These are phyloP conservation scores for Basidioascus undulatus DNA, from an alignment of 768 basidiomycete species.

Conservation along the genomic window DNA sequence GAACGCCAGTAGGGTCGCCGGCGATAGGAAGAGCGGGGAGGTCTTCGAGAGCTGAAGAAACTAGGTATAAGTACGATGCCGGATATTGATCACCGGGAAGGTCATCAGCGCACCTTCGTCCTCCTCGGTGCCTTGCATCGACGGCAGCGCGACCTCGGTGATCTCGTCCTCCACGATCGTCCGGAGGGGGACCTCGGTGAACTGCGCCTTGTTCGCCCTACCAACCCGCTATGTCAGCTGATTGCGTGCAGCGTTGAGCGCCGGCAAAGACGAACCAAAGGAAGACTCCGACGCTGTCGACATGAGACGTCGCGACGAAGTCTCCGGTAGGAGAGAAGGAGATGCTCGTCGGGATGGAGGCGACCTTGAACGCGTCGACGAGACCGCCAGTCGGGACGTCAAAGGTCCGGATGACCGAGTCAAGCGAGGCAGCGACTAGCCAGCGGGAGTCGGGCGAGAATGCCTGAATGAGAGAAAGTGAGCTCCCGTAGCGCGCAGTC, in stretches of 20 bases:
- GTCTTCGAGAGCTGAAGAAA: conserved; percentile 37
- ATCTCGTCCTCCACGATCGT: conserved; percentile 48
- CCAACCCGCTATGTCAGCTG: neutral
- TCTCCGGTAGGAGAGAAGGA: conserved; percentile 87
- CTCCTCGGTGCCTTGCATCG: conserved; percentile 55
- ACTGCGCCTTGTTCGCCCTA: conserved; percentile 34
- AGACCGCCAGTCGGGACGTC: conserved; percentile 80
- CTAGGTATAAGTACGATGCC: neutral
- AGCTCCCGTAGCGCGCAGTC: neutral
- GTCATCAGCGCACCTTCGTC: conserved; percentile 46
- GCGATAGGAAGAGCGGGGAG: conserved; percentile 38
- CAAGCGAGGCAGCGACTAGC: conserved; percentile 68
- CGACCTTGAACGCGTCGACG: conserved; percentile 74
- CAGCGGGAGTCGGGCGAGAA: conserved; percentile 91
- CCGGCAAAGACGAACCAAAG: conserved; percentile 41
- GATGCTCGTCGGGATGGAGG: conserved; percentile 67
- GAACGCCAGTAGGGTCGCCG: conserved; percentile 34
- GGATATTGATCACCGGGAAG: neutral
- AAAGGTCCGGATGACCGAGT: conserved; percentile 80
- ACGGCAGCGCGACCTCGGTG: conserved; percentile 44
- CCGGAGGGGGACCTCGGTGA: conserved; percentile 56
- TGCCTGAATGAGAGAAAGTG: conserved; percentile 26
- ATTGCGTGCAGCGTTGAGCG: neutral
- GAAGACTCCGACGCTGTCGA: conserved; percentile 80
- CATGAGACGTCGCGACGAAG: conserved; percentile 82